A percentile compares a stretch with the other conserved stretches of the same genome.
phyloP scores from a whole-genome alignment of 2,329 filamentous ascomycete species.

The Huntiella bhutanensis region DNA sequence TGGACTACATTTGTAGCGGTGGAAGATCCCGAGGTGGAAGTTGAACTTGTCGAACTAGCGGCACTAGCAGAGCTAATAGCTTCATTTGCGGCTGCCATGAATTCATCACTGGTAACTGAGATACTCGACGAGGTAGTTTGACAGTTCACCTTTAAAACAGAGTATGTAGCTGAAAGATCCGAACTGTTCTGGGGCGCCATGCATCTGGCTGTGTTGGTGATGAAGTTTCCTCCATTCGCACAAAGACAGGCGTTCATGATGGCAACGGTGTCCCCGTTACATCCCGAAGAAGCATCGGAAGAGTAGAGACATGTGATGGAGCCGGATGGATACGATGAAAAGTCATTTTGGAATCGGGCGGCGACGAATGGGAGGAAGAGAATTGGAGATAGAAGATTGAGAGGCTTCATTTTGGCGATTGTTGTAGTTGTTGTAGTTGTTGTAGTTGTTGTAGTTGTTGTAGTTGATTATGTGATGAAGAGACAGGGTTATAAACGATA shows the following conservation, averaged over 20 bases:
- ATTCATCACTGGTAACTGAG: conserved; percentile 23
- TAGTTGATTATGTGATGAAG: not conserved
- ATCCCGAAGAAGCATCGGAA: conserved; percentile 22
- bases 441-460: not conserved
- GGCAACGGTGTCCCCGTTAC: conserved; percentile 21
- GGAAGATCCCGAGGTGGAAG: conserved; percentile 8
- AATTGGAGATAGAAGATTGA: conserved; percentile 17
- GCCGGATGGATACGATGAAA: conserved; percentile 18
- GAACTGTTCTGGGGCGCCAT: conserved; percentile 18
- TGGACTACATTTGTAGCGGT: not conserved
- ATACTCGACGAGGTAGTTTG: conserved; percentile 25
- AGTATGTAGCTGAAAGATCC: conserved; percentile 26
- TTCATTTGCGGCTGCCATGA: conserved; percentile 17
- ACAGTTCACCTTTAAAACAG: conserved; percentile 26
- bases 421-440: too few relatives aligned
- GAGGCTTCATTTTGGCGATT: conserved; percentile 1
- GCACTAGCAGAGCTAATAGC: conserved; percentile 11
- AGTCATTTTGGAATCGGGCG: conserved; percentile 17
- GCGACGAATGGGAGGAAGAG: conserved; percentile 9
- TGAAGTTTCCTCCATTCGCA: conserved; percentile 28
- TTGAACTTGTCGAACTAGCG: conserved; percentile 10
- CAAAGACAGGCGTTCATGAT: conserved; percentile 32
- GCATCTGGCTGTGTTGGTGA: conserved; percentile 28
- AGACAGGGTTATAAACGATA: not conserved
- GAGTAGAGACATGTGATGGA: conserved; percentile 24